Evolutionary conservation across 768 basidiomycete species (phyloP), one percentile per base, ranked within the genome.

Genomic region (Cantharellus cinnabarinus): DNA sequence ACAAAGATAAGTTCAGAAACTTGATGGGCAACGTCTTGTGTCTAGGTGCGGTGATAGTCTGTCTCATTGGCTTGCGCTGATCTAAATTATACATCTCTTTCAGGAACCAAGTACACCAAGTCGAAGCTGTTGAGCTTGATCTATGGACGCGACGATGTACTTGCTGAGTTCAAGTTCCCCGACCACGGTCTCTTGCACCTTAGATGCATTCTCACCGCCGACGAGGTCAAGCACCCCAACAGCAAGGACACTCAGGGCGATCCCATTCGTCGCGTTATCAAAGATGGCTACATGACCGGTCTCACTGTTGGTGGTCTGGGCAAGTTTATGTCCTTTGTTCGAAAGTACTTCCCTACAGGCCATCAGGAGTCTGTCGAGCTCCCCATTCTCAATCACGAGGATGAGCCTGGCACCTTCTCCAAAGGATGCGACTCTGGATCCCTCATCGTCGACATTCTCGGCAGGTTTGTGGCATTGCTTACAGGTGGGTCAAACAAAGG

Each of bases 1-100:
- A 74, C 61, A 64, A 72, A 64, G 44, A 66, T 53, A 73, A 68
- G 65, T 72, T 74, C 66, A 41, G 63, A 58, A 62, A 63, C 62
- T 67, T 72, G 60, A 65, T 4, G 44, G 67, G 70, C 7, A 74
- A 74, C 58, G 70, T 69, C 1, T 5, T 74, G 5, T 64, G 65
- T 62, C 62, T 74, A 20, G 72, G 73, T 74, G 66, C 63, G 66
- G 20, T 68, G 63, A 62, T 68, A 60, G 66, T 51, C 64, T 37
- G 54, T 67, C 63, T 64, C 4, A 59, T 61, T 65, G 54, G 62
- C 68, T 54, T 57, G 42, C 50, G 44, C 64, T 65, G 51, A 66
- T 66, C 64, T 65, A 2, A 64, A 62, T 58, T 5, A 29, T 29
- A 29, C 54, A 41, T 20, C 3, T 60, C 2, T 56, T 62, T 41